Evolutionary conservation across 129 eudicot genomes (phyloP).

Genomic region (Tagetes patula): DNA sequence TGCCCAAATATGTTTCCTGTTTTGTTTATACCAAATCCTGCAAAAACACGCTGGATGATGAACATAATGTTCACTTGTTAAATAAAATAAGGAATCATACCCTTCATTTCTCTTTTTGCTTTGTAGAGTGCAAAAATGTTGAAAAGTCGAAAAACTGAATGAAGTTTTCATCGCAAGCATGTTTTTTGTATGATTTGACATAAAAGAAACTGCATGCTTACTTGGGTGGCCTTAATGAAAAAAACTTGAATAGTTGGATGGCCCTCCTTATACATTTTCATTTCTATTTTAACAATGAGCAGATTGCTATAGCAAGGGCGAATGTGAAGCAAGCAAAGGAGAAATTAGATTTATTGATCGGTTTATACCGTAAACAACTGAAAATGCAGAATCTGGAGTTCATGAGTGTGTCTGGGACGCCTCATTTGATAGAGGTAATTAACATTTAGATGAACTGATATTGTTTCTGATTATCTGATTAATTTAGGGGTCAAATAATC

Average conservation of each 20-base stretch:
- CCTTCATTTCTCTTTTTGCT: not conserved
- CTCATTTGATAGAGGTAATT: conserved; percentile 91
- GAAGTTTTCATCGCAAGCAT: not conserved
- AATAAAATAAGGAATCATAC: not conserved
- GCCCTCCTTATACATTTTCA: not conserved
- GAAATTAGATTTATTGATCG: conserved; percentile 53
- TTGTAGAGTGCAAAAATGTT: not conserved
- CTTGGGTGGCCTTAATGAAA: conserved; percentile 3
- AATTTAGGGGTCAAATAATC: not conserved
- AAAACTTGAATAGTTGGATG: conserved; percentile 1
- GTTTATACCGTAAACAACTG: conserved; percentile 72
- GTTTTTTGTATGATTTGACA: not conserved
- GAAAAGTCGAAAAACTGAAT: not conserved
- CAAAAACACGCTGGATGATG: not conserved
- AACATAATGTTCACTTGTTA: not conserved
- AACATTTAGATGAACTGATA: not conserved
- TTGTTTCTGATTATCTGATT: not conserved
- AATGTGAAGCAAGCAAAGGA: conserved; percentile 59
- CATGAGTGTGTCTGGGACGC: conserved; percentile 66
- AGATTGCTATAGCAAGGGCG: conserved; percentile 66
- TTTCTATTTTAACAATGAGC: not conserved
- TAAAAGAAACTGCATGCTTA: not conserved
- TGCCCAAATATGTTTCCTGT: not conserved
- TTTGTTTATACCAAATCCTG: not conserved
- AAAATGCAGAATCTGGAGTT: conserved; percentile 58